phyloP scores from a whole-genome alignment of 306 rosid genomes.

The Begonia peltatifolia region DNA sequence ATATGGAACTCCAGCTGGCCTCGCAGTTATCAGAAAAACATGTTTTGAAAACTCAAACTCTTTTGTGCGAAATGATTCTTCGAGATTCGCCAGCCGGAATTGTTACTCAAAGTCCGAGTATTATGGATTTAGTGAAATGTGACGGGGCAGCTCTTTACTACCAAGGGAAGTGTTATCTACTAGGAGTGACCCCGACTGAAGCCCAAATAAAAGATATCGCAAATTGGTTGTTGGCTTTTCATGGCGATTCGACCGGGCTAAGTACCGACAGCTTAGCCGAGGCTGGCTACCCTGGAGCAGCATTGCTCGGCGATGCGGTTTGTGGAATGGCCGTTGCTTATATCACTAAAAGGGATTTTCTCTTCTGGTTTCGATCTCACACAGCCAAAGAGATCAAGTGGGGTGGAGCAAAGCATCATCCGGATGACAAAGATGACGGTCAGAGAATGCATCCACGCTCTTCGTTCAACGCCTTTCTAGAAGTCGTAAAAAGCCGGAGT shows the following conservation, averaged over 20 bases:
- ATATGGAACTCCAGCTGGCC: conserved; percentile 87
- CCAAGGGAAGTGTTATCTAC: conserved; percentile 49
- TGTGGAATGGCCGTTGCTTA: conserved; percentile 97
- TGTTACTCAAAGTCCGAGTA: conserved; percentile 80
- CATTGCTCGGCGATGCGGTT: conserved; percentile 81
- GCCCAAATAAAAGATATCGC: conserved; percentile 73
- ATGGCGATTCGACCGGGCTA: conserved; percentile 87
- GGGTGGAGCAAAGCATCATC: conserved; percentile 99
- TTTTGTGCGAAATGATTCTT: conserved; percentile 92
- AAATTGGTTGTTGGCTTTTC: conserved; percentile 71
- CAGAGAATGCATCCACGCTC: conserved; percentile 98
- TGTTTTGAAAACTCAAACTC: conserved; percentile 83
- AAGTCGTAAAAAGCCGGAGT: conserved; percentile 96
- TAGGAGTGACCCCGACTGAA: conserved; percentile 74
- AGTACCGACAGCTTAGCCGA: conserved; percentile 93
- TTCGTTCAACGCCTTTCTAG: conserved; percentile 89
- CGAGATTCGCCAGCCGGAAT: conserved; percentile 88
- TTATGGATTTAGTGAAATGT: conserved; percentile 85
- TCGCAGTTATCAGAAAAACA: conserved; percentile 60
- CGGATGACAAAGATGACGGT: conserved; percentile 93
- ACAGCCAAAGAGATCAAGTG: conserved; percentile 85
- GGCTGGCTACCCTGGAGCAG: conserved; percentile 91
- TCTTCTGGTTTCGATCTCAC: conserved; percentile 95
- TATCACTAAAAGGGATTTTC: conserved; percentile 62
- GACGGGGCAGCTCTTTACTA: conserved; percentile 84